Base-by-base conservation (phyloP, 179 eudicot genomes). In the Spinacia oleracea region DNA sequence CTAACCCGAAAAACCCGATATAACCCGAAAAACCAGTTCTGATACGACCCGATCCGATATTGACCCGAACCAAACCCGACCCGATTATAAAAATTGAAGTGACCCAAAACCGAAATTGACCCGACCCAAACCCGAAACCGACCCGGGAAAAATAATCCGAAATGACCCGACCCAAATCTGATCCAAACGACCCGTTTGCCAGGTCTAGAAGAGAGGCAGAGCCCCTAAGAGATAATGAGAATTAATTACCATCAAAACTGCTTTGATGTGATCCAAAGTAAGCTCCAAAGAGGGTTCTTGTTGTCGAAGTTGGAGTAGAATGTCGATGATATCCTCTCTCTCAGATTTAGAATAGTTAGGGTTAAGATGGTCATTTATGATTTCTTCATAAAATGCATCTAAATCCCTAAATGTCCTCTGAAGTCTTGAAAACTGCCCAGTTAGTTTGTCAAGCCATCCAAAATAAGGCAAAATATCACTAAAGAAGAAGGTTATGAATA, bases 221-320 rank as follows among this genome's bases (percentile, higher is more conserved):
- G n/a, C n/a, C n/a, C n/a, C n/a, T n/a, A n/a, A n/a, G n/a, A n/a
- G n/a, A n/a, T n/a, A n/a, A n/a, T n/a, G n/a, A n/a, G n/a, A n/a
- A n/a, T 35, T 1, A 2, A 1, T 1, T 74, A 82, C 85, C 85
- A 82, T 82, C 43, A 82, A 40, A 2, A 82, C 43, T 48, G 82
- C 85, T 62, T 82, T 82, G 60, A 82, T 79, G 60, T 82, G 82
- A 76, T 82, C 72, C 12, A 63, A 2, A 60, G 82, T 48, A 29
- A 74, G 76, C 1, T 79, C 73, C 15, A 75, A 66, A 14, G 74
- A 21, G 38, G 27, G 56, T 2, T 82, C 40, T 18, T n/a, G n/a
- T 38, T 50, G 1, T 14, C 63, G 8, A 82, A 79, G 0, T n/a
- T 53, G 65, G 8, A 82, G 76, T 27, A 82, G 50, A 50, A 82